Percentiles rank a stretch among this genome's conserved stretches.
These are phyloP conservation scores for Cyclotella kingstonii DNA, from an alignment of 108 stramenopile genomes.

Conservation along the genomic window DNA sequence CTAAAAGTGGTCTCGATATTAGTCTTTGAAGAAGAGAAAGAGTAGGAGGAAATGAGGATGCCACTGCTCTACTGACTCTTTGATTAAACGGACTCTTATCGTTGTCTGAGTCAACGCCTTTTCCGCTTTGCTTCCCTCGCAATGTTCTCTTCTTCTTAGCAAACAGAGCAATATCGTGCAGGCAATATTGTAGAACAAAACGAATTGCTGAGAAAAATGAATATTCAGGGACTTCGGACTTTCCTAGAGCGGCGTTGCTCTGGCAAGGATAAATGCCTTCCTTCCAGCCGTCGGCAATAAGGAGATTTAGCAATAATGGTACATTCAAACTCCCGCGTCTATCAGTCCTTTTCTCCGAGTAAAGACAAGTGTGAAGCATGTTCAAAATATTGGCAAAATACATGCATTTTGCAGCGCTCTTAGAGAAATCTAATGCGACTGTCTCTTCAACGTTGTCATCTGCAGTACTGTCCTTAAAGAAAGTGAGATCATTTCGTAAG, in stretches of 20 bases:
- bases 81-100: constrained; percentile 21
- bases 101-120: neutral
- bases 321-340: constrained; percentile 58
- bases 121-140: constrained; percentile 2
- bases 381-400: constrained; percentile 67
- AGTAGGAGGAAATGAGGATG: constrained; percentile 68
- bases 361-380: constrained; percentile 60
- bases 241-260: neutral
- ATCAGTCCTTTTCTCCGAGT: constrained; percentile 71
- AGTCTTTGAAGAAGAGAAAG: constrained; percentile 62
- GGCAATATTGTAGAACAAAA: constrained; percentile 59
- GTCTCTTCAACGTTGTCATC: neutral
- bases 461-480: neutral
- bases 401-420: constrained; percentile 50
- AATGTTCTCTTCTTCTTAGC: constrained; percentile 14
- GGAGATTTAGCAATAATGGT: constrained; percentile 51
- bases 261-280: constrained; percentile 25
- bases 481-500: constrained; percentile 45
- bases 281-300: constrained; percentile 32
- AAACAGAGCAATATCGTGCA: constrained; percentile 49
- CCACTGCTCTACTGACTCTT: constrained; percentile 54
- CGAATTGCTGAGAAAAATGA: constrained; percentile 53
- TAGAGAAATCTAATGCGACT: neutral
- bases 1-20: constrained; percentile 43
- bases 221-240: constrained; percentile 1